Base-by-base conservation (phyloP, 257 asterid genomes). In the Solanum piurae region DNA sequence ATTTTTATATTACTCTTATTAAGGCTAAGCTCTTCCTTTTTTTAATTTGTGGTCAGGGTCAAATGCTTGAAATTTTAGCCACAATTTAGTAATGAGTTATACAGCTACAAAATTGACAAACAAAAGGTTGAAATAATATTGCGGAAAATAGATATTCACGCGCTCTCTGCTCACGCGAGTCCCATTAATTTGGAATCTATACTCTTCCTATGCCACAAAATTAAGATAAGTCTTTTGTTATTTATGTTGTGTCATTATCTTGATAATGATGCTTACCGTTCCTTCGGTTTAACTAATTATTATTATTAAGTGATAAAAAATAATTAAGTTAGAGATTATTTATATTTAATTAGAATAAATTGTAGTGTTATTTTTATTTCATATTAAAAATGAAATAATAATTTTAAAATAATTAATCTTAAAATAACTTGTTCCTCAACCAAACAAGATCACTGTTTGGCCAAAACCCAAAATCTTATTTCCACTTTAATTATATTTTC, bases 111-210 rank as follows among this genome's bases (percentile, higher is more conserved):
- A 46, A 80, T 80, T 31, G 85, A 80, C 62, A 80, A 25, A 37
- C 23, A 49, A 76, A 80, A 44, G 25, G 40, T 80, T 46, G 8
- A 80, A 31, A 8, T 74, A 16, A 29, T 18, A 25, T 77, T 25
- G 21, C 3, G 33, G 62, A 23, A 7, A 10, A 21, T 4, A 42
- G 14, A 71, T 44, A 29, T 16, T 7, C 10, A 66, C 85, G 34
- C 85, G 85, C 85, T 31, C 37, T 46, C 5, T 46, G 21, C 8
- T 9, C 85, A 46, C 85, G 42, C 69, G 42, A 46, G 2, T 82
- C 85, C 85, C 69, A 18, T 10, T 82, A 82, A 49, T 46, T 82
- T 82, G 69, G 85, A 82, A 82, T 13, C 40, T 46, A 16, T 18
- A 18, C 66, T 9, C 68, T 46, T 46, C 85, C 27, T 18, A 3